Base-by-base conservation (phyloP, 768 basidiomycete species). In the Macrolepiota albuminosa region DNA sequence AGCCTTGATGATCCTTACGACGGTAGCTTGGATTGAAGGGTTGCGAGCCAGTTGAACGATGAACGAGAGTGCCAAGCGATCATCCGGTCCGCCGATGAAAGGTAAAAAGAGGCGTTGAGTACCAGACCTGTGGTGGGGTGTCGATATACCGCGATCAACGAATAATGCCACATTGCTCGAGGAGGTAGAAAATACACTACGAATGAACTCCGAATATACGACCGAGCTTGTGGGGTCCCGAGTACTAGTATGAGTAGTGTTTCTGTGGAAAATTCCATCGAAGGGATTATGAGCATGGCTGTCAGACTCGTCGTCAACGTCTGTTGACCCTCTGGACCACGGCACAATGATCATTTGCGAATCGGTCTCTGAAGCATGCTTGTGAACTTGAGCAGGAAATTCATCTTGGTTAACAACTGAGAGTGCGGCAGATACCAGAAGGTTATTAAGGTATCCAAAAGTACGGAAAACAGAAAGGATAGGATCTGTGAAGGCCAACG, bases 1-100 rank as follows among this genome's bases (percentile, higher is more conserved):
- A 1, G 67, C 66, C 69, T 79, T 85, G 26, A 63, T 65, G 36
- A 96, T 75, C 50, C 86, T 78, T 2, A 96, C 74, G 0, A 93
- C 84, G 0, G 90, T 93, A 0, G 92, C 97, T 4, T 73, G 82
- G 0, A 92, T 79, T 34, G 72, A 74, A 0, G 82, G 70, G 63
- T 88, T 87, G 34, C 73, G 72, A 53, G 80, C 79, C 57, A 94
- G 89, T 69, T 98, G 95, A 40, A 92, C 84, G 5, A 92, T 82
- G 66, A 98, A 85, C 36, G 82, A 74, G 36, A 98, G 76, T 0
- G 93, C 93, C 26, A 93, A 78, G 1, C 97, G 85, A 70, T 98
- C 96, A 70, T 99, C 96, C 0, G 93, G 87, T 0, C 96, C 96
- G 34, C 96, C 96, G 68, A 93, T 89, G 84, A 96, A 98, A 0